phyloP scores from a whole-genome alignment of 1,284 basidiomycete genomes.

The Rhizoctonia solani region DNA sequence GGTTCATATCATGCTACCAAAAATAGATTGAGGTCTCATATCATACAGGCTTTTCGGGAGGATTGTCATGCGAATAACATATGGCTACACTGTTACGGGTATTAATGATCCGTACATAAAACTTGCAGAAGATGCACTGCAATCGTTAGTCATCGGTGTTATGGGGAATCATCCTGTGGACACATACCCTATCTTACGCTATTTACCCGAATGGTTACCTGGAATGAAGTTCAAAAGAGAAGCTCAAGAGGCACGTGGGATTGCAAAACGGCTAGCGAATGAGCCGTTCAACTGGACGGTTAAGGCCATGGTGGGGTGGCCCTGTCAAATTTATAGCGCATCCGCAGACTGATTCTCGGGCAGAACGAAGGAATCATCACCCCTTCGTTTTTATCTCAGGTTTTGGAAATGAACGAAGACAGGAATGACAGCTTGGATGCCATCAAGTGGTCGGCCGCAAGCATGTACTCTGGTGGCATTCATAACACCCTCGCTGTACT shows the following conservation, averaged over 20 bases:
- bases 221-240: slow-evolving; percentile 25
- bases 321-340: not conserved
- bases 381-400: slow-evolving; percentile 1
- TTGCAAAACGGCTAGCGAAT: not conserved
- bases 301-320: not conserved
- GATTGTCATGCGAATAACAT: slow-evolving; percentile 4
- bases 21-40: not conserved
- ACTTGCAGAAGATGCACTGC: not conserved
- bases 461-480: not conserved
- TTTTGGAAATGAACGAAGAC: not conserved
- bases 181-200: not conserved
- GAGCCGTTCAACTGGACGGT: not conserved
- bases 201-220: slow-evolving; percentile 31
- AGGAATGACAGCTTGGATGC: not conserved
- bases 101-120: not conserved
- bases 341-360: too few species aligned
- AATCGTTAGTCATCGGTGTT: not conserved
- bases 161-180: not conserved
- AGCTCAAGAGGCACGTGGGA: not conserved
- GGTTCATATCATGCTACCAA: not conserved
- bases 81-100: slow-evolving; percentile 5
- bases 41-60: not conserved
- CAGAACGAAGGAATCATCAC: not conserved
- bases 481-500: not conserved
- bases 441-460: slow-evolving; percentile 7